Base-by-base conservation (phyloP, 345 rosid genomes). In the Limnanthes douglasii region DNA sequence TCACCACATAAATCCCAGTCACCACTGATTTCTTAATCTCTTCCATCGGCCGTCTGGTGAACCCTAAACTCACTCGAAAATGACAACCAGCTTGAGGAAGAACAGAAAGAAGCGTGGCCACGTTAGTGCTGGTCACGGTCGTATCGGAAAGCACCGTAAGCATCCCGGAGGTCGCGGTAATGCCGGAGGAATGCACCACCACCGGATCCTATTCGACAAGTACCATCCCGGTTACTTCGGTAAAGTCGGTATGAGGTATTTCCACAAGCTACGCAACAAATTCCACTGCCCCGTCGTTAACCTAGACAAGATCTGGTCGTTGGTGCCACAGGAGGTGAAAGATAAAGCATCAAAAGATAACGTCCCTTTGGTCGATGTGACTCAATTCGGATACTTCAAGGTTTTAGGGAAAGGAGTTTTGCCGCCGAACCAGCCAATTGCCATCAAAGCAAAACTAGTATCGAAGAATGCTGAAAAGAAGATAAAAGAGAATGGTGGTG, bases 171-270 rank as follows among this genome's bases (percentile, higher is more conserved):
- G 94, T 34, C 75, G 94, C 1, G 90, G 94, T 39, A 81, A 81
- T 61, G 90, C 90, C 4, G 90, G 94, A 41, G 90, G 94, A 21
- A 64, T 77, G 94, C 90, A 81, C 61, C 94, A 77, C 68, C 94
- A 81, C 70, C 34, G 90, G 50, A 81, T 81, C 69, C 81, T 81
- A 41, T 77, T 81, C 63, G 90, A 77, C 76, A 81, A 81, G 71
- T 81, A 76, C 58, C 94, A 81, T 46, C 94, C 90, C 0, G 94
- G 94, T 22, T 81, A 66, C 37, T 81, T 81, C 34, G 90, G 94
- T 4, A 77, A 81, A 39, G 94, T 81, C n/a, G 94, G 94, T 34
- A 81, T 81, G 94, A 52, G 94, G 21, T 81, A 81, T 46, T 81
- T 77, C 61, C 94, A 81, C 60, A 81, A 73, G 73, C 73, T 77